These are phyloP conservation scores for Phytopythium sindhum DNA, from an alignment of 352 stramenopile species.

Conservation along the genomic window DNA sequence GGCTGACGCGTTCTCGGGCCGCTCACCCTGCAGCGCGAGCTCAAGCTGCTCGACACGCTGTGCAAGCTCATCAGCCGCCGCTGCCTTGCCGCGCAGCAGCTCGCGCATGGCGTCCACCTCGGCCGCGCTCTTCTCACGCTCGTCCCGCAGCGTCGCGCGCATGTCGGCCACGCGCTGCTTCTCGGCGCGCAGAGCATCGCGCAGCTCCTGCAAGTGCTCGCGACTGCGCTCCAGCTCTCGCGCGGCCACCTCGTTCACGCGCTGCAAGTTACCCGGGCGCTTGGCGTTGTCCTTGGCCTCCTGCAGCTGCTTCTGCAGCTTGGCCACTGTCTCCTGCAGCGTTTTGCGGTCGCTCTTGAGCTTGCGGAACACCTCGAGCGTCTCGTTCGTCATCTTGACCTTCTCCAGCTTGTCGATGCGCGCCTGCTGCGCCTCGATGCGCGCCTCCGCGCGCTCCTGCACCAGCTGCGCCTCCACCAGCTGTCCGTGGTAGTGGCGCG, in stretches of 20 bases:
- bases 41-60: constrained; percentile 21
- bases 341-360: constrained; percentile 56
- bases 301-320: constrained; percentile 26
- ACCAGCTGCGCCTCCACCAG: constrained; percentile 32
- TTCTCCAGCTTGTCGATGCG: constrained; percentile 79
- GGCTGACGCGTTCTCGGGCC: constrained; percentile 32
- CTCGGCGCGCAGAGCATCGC: constrained; percentile 26
- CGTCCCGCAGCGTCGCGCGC: constrained; percentile 27
- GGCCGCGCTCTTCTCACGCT: constrained; percentile 44
- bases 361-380: constrained; percentile 62
- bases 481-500: constrained; percentile 46
- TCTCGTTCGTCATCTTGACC: constrained; percentile 82
- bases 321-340: constrained; percentile 42
- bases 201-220: constrained; percentile 41
- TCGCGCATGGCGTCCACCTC: constrained; percentile 50
- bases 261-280: constrained; percentile 12
- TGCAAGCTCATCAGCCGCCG: constrained; percentile 38
- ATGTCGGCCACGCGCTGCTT: constrained; percentile 28
- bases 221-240: constrained; percentile 38
- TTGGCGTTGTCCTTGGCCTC: not conserved
- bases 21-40: constrained; percentile 10
- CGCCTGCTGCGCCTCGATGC: constrained; percentile 49
- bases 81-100: constrained; percentile 44
- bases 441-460: constrained; percentile 41
- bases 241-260: constrained; percentile 21